These are phyloP conservation scores for Skeletonema grethae DNA, from an alignment of 108 stramenopile genomes.

Conservation along the genomic window DNA sequence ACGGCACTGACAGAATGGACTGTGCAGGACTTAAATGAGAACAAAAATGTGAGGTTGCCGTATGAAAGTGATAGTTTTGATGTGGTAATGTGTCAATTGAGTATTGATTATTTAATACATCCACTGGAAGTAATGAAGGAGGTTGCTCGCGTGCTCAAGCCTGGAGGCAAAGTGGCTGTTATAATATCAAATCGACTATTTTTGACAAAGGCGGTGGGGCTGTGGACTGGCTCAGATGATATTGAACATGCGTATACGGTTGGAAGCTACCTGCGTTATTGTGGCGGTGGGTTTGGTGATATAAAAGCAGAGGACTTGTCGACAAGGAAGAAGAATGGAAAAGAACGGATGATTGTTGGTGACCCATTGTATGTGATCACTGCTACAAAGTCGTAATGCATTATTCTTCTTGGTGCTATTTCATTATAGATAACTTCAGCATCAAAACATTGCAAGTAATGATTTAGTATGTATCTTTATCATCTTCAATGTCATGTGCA, in stretches of 20 bases:
- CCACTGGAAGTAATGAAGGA: conserved; percentile 88
- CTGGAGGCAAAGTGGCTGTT: conserved; percentile 75
- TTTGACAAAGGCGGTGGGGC: conserved; percentile 78
- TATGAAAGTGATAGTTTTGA: conserved; percentile 84
- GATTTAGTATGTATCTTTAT: conserved; percentile 75
- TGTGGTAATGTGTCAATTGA: conserved; percentile 87
- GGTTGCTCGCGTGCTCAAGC: conserved; percentile 77
- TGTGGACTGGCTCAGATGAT: conserved; percentile 92
- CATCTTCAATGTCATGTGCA: conserved; percentile 86
- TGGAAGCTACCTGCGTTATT: conserved; percentile 71
- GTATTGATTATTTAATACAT: conserved; percentile 90
- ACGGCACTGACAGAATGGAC: conserved; percentile 66
- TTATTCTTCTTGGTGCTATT: background rate
- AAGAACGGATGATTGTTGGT: conserved; percentile 59
- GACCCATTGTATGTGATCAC: conserved; percentile 87
- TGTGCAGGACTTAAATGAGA: conserved; percentile 75
- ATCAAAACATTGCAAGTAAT: background rate
- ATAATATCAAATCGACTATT: conserved; percentile 94
- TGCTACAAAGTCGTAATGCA: conserved; percentile 51
- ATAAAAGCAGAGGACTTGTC: conserved; percentile 85
- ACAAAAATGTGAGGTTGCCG: conserved; percentile 71
- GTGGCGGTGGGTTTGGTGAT: conserved; percentile 43
- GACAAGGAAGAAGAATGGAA: conserved; percentile 56
- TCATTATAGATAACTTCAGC: too few species aligned
- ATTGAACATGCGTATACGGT: conserved; percentile 91